These are phyloP conservation scores for Triticum monococcum DNA, from an alignment of 176 grass and related monocot genomes.

Conservation along the genomic window DNA sequence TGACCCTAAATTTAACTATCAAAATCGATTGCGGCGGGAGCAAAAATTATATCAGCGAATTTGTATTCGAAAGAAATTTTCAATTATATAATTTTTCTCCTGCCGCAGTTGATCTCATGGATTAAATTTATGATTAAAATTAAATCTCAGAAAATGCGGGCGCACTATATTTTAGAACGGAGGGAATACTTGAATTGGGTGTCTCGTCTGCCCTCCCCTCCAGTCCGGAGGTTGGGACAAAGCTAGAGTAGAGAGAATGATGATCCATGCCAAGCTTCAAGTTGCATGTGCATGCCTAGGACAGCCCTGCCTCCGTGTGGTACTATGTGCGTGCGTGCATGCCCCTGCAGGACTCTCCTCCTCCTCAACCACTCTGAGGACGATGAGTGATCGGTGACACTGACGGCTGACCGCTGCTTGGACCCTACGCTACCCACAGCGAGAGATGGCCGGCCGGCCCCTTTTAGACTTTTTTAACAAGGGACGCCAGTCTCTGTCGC, in stretches of 20 bases:
- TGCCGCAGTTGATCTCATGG: too few species aligned
- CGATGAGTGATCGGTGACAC: slow-evolving; percentile 21
- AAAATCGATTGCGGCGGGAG: too few species aligned
- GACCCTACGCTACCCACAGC: not conserved
- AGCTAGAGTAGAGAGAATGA: not conserved
- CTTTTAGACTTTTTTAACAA: too few species aligned
- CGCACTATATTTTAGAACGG: too few species aligned
- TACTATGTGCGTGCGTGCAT: slow-evolving; percentile 31
- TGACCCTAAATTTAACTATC: too few species aligned
- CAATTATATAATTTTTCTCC: too few species aligned
- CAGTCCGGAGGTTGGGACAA: not conserved
- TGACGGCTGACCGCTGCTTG: slow-evolving; percentile 16
- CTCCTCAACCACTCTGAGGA: not conserved
- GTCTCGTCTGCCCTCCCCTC: not conserved
- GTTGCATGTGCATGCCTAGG: not conserved
- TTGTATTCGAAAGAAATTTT: too few species aligned
- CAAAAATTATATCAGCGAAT: too few species aligned
- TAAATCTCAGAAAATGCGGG: too few species aligned
- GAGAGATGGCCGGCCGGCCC: not conserved
- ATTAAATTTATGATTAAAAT: too few species aligned
- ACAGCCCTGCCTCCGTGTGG: not conserved
- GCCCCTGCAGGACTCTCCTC: slow-evolving; percentile 8
- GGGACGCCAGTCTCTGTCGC: too few species aligned
- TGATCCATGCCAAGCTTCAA: not conserved
- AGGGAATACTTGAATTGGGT: not conserved